Base-by-base conservation (phyloP, 2,329 filamentous ascomycete genomes). In the Stachybotrys echinatus region DNA sequence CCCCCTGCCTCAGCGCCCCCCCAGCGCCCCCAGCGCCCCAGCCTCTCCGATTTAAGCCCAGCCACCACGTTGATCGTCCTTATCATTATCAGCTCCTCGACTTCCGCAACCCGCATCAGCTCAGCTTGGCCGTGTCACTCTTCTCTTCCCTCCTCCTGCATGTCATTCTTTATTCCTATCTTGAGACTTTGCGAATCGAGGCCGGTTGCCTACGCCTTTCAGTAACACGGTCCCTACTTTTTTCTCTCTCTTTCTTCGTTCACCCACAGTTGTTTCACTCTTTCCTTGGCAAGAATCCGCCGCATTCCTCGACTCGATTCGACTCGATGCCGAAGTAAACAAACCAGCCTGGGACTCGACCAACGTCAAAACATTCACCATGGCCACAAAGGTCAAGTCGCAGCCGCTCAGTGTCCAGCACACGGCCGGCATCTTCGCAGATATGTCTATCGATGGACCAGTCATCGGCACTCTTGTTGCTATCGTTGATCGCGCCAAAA, bases 401-500 rank as follows among this genome's bases (percentile, higher is more conserved):
- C 77, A 81, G 61, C 68, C 77, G 48, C 71, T 84, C 62, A 81
- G 79, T 65, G 77, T 77, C 59, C 81, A 83, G 63, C 92, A 96
- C 72, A 90, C 92, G 22, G 88, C 92, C 5, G 92, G 92, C 64
- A 96, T 96, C 67, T 96, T 89, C 71, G 88, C 92, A 46, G 92
- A 96, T 71, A 91, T 95, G 85, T 89, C 85, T 19, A 82, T 95
- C 50, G 92, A 97, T 66, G 94, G 94, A 1, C 92, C 94, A 4
- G 79, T 89, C 52, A 96, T 99, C 62, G 94, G 94, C 58, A 97
- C 92, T 2, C 76, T 99, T 59, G 90, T 99, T 44, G 81, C 91
- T 50, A 86, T 99, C 61, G 83, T 97, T 62, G 94, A 99, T 73
- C 83, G 92, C 58, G 94, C 92, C 48, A 97, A 96, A 81, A 99